Percentiles rank a stretch among this genome's conserved stretches.
Conservation (phyloP, 345 rosid genomes). For the Arabis alpina region DNA sequence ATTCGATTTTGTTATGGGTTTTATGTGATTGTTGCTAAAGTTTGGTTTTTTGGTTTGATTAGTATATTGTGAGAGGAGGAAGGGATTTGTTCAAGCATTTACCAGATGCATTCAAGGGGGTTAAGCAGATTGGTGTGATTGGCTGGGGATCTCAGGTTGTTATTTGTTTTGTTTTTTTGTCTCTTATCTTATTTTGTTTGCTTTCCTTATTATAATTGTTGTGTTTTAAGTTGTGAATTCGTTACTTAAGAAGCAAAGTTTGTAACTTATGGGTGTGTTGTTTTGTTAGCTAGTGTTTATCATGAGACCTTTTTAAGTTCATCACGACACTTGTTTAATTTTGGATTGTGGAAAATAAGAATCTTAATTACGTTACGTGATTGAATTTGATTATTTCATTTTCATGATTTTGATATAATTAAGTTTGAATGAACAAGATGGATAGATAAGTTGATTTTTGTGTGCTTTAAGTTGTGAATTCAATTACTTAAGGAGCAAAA, state of each 20-base stretch:
- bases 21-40: not conserved
- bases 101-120: slow-evolving; percentile 80
- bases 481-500: not conserved
- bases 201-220: not conserved
- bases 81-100: slow-evolving; percentile 78
- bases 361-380: too few species aligned
- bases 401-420: too few species aligned
- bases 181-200: not conserved
- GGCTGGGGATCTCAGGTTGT: slow-evolving; percentile 95
- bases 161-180: not conserved
- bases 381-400: too few species aligned
- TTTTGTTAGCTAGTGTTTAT: not conserved
- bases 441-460: too few species aligned
- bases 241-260: not conserved
- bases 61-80: slow-evolving; percentile 98
- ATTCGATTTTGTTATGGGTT: too few species aligned
- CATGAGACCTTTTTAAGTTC: too few species aligned
- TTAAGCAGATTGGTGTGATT: slow-evolving; percentile 88
- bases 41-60: slow-evolving; percentile 6
- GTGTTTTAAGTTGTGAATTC: not conserved
- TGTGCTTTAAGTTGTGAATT: not conserved
- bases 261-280: not conserved
- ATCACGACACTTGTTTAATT: too few species aligned
- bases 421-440: too few species aligned
- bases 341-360: too few species aligned